A percentile compares a stretch with the other conserved stretches of the same genome.
phyloP scores from a whole-genome alignment of 148 eudicot species.

The Arbutus unedo region DNA sequence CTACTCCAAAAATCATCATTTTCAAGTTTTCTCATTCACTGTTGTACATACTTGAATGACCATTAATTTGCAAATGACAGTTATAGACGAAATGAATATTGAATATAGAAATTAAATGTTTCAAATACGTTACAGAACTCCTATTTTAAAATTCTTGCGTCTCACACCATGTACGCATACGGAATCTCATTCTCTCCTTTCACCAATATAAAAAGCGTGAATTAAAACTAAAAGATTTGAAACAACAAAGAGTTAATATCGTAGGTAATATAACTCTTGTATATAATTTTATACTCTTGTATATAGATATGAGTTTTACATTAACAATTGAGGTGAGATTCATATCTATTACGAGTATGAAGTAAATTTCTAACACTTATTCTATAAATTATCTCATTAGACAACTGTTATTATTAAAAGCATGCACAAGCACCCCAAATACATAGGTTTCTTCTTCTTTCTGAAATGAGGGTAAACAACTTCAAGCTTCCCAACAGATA shows the following conservation, averaged over 20 bases:
- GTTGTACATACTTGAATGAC: not conserved
- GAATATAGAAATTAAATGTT: not conserved
- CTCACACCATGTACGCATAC: not conserved
- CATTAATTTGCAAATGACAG: not conserved
- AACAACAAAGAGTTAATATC: too few relatives aligned
- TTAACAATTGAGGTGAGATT: too few relatives aligned
- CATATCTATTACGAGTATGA: too few relatives aligned
- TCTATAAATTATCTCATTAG: not conserved
- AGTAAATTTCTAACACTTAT: too few relatives aligned
- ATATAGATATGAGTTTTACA: too few relatives aligned
- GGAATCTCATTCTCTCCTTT: not conserved
- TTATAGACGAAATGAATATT: not conserved
- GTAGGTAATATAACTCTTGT: not conserved
- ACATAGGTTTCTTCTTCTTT: not conserved
- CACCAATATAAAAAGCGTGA: not conserved
- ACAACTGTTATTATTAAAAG: too few relatives aligned
- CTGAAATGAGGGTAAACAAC: not conserved
- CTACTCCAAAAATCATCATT: too few relatives aligned
- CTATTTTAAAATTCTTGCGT: not conserved
- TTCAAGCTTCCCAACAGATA: constrained; percentile 5
- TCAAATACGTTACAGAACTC: not conserved
- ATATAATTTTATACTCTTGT: too few relatives aligned
- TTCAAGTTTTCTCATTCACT: not conserved
- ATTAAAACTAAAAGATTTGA: not conserved
- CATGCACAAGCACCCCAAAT: not conserved